Evolutionary conservation across 2,329 filamentous ascomycete species (phyloP), one percentile per base, ranked within the genome.

Genomic region (Diaporthe humulicola): DNA sequence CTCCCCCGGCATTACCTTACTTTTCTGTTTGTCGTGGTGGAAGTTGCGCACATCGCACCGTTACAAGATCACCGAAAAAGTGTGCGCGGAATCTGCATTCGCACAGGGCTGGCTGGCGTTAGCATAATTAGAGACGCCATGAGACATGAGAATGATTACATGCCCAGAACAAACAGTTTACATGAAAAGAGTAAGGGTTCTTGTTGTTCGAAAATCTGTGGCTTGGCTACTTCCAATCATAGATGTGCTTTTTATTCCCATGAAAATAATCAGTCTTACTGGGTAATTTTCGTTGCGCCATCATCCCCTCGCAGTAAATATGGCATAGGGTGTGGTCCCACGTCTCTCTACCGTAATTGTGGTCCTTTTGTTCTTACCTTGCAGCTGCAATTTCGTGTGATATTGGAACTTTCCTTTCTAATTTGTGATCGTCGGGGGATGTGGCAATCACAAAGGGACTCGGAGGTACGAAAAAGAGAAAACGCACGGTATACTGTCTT

Each of bases 101-200:
- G 57, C 54, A 54, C 22, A 19, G 33, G 33, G 15, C 10, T n/a
- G 64, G 48, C 19, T 54, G 22, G 64, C 48, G 30, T 54, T 54
- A 48, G 48, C 33, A 54, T 54, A n/a, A 12, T 69, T 69, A 69
- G 45, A 69, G 40, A 64, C 33, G 15, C 5, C 64, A 67, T 22
- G 48, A 69, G 30, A 28, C 14, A 69, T 25, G 64, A 54, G 48
- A 54, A 69, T 36, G 64, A 69, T 10, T 38, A 28, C 30, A 69
- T 15, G 33, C 19, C 30, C 8, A 52, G 30, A 36, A 45, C 42
- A n/a, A 50, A 22, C 22, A 28, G 9, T n/a, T n/a, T 40, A 15
- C 33, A 54, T 28, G 30, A 14, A 30, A 25, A 40, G 22, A 69
- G 19, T 19, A 10, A 54, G 6, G 12, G 19, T 28, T 1, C 1